A percentile compares a stretch with the other conserved stretches of the same genome.
These are phyloP conservation scores for Effrenium voratum DNA, from an alignment of 73 alveolate species.

Conservation along the genomic window DNA sequence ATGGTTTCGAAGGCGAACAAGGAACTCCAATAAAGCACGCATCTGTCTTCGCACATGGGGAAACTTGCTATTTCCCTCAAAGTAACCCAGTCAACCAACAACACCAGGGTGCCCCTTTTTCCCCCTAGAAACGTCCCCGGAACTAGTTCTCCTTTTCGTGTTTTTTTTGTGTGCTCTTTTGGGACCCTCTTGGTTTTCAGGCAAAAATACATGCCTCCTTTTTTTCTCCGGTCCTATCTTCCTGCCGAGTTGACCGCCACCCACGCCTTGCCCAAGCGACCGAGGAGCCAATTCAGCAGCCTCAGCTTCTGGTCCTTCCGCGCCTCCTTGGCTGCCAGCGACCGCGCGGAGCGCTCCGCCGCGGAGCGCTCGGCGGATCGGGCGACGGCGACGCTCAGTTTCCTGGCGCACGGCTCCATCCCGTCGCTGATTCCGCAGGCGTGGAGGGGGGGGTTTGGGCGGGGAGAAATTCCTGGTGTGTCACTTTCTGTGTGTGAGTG, in stretches of 20 bases:
- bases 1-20: too few species aligned
- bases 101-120: too few species aligned
- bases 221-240: not conserved
- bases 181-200: not conserved
- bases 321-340: slow-evolving; percentile 34
- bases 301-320: slow-evolving; percentile 92
- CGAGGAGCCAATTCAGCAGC: slow-evolving; percentile 63
- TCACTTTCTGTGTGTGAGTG: too few species aligned
- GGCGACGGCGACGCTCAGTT: slow-evolving; percentile 9
- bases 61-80: too few species aligned
- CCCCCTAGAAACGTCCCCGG: too few species aligned
- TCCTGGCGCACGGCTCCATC: slow-evolving; percentile 58
- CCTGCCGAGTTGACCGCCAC: not conserved
- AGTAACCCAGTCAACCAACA: too few species aligned
- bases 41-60: too few species aligned
- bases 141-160: not conserved
- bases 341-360: not conserved
- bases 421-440: not conserved
- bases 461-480: too few species aligned
- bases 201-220: not conserved
- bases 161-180: not conserved
- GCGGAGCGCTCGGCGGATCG: not conserved
- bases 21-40: too few species aligned
- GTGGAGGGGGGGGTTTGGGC: not conserved
- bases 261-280: not conserved